These are phyloP conservation scores for Ogataea hybrid DNA, from an alignment of 1,139 yeast species.

Conservation along the genomic window DNA sequence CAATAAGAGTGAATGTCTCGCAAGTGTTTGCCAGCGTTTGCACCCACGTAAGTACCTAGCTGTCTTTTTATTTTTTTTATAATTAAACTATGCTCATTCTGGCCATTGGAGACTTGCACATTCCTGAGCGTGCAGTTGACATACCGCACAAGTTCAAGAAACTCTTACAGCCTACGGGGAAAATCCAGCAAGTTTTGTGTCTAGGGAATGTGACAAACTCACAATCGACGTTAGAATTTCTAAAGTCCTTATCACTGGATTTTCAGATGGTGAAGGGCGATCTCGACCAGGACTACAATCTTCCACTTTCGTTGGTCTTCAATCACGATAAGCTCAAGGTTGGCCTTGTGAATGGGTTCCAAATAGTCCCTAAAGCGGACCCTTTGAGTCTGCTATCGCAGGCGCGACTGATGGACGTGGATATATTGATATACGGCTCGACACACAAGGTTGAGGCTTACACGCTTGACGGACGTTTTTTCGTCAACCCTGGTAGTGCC, in stretches of 20 bases:
- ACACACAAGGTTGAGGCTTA: slow-evolving; percentile 92
- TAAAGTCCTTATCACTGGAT: slow-evolving; percentile 67
- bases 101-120: slow-evolving; percentile 85
- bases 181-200: slow-evolving; percentile 80
- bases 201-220: slow-evolving; percentile 84
- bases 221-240: slow-evolving; percentile 57
- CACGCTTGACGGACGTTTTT: slow-evolving; percentile 87
- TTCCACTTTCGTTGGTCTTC: slow-evolving; percentile 68
- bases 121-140: slow-evolving; percentile 80
- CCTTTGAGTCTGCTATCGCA: slow-evolving; percentile 78
- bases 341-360: slow-evolving; percentile 85
- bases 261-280: slow-evolving; percentile 83
- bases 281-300: slow-evolving; percentile 48
- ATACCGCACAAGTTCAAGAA: slow-evolving; percentile 62
- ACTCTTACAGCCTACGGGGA: slow-evolving; percentile 67
- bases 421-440: slow-evolving; percentile 94
- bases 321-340: slow-evolving; percentile 69
- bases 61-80: background rate
- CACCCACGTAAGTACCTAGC: background rate
- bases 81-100: slow-evolving; percentile 63
- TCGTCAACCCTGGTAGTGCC: slow-evolving; percentile 93
- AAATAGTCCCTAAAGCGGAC: slow-evolving; percentile 80
- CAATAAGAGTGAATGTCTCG: too few relatives aligned
- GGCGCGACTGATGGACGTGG: slow-evolving; percentile 92
- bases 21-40: too few relatives aligned